phyloP scores from a whole-genome alignment of 805 yeast species.

The Groenewaldozyma salmanticensis region DNA sequence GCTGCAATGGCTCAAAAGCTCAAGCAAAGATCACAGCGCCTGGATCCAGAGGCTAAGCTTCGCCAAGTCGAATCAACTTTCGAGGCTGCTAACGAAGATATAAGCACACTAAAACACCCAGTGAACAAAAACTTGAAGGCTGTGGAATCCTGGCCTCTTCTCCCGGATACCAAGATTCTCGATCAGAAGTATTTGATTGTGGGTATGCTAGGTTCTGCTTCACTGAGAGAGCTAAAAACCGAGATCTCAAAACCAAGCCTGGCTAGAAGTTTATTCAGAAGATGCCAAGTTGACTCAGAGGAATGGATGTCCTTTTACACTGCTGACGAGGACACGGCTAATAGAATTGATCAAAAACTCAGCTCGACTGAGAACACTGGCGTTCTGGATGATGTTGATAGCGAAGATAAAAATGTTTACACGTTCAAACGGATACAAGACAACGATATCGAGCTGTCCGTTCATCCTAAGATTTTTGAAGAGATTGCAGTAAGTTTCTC shows the following conservation, averaged over 20 bases:
- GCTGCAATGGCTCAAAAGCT: slow-evolving; percentile 10
- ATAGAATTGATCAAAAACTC: slow-evolving; percentile 32
- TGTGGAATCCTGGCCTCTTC: slow-evolving; percentile 63
- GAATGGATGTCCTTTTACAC: slow-evolving; percentile 73
- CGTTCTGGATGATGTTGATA: slow-evolving; percentile 29
- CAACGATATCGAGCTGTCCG: slow-evolving; percentile 57
- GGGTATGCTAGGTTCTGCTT: slow-evolving; percentile 37
- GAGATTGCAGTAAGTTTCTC: slow-evolving; percentile 63
- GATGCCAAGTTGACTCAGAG: slow-evolving; percentile 56
- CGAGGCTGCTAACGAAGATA: slow-evolving; percentile 42
- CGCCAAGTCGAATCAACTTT: slow-evolving; percentile 71
- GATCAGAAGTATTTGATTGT: slow-evolving; percentile 51
- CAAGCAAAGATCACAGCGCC: slow-evolving; percentile 1
- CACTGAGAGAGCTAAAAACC: slow-evolving; percentile 22
- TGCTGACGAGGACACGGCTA: slow-evolving; percentile 32
- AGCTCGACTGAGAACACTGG: slow-evolving; percentile 35
- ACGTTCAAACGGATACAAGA: slow-evolving; percentile 62
- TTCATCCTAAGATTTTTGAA: slow-evolving; percentile 38
- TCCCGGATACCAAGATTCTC: slow-evolving; percentile 87
- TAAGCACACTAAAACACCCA: slow-evolving; percentile 60
- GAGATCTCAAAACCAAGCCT: slow-evolving; percentile 20
- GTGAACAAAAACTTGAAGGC: slow-evolving; percentile 63
- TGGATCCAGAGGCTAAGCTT: slow-evolving; percentile 47
- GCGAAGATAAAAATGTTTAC: slow-evolving; percentile 33
- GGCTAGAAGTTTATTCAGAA: slow-evolving; percentile 52